These are phyloP conservation scores for Ilex asprella DNA, from an alignment of 257 asterid species.

Conservation along the genomic window DNA sequence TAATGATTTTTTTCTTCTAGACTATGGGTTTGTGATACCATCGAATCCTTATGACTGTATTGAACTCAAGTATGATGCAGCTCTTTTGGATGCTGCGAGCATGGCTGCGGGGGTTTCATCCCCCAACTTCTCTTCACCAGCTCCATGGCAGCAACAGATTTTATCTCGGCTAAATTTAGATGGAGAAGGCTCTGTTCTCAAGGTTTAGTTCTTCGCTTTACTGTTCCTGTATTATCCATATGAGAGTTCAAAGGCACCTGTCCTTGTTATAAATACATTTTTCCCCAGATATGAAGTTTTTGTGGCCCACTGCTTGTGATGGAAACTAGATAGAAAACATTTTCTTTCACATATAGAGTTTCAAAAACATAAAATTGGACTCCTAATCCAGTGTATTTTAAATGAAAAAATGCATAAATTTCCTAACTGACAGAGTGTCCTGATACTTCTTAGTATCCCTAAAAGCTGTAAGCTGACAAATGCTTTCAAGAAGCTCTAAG, in stretches of 20 bases:
- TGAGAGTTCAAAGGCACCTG: background rate
- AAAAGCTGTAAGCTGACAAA: too few species aligned
- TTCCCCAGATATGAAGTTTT: too few species aligned
- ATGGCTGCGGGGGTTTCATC: slow-evolving; percentile 66
- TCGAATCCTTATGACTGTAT: slow-evolving; percentile 81
- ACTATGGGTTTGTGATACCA: slow-evolving; percentile 80
- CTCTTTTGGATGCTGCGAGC: slow-evolving; percentile 95
- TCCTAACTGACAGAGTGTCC: too few species aligned
- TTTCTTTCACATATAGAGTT: too few species aligned
- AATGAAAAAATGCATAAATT: too few species aligned
- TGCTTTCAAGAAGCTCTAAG: too few species aligned
- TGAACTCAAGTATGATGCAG: slow-evolving; percentile 78
- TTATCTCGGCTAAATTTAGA: slow-evolving; percentile 48
- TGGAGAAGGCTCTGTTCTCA: slow-evolving; percentile 58
- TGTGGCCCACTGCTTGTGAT: background rate
- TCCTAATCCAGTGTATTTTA: too few species aligned
- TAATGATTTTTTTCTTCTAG: slow-evolving; percentile 78
- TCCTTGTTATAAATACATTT: too few species aligned
- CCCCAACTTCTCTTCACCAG: slow-evolving; percentile 68
- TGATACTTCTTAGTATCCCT: too few species aligned
- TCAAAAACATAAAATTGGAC: too few species aligned
- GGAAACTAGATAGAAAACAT: too few species aligned
- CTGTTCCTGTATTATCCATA: background rate
- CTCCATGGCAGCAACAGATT: slow-evolving; percentile 73
- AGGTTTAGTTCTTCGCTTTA: slow-evolving; percentile 38